A percentile compares a stretch with the other conserved stretches of the same genome.
These are phyloP conservation scores for Excoecaria cochinchinensis DNA, from an alignment of 345 rosid species.

Conservation along the genomic window DNA sequence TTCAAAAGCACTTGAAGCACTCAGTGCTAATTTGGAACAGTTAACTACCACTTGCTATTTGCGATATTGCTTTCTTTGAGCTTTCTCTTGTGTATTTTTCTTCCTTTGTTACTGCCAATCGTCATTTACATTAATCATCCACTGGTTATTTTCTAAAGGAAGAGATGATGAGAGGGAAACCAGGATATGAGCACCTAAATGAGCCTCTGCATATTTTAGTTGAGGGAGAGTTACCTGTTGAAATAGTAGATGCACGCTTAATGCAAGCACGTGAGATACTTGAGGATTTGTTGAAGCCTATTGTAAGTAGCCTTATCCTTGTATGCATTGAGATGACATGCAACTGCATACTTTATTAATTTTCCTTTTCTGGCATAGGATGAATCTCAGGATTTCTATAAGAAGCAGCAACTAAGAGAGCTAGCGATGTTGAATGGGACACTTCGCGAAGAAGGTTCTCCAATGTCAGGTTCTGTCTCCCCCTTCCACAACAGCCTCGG, in stretches of 20 bases:
- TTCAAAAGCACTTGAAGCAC: no score
- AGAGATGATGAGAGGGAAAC: constrained; percentile 93
- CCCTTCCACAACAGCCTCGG: constrained; percentile 87
- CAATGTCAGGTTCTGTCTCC: constrained; percentile 89
- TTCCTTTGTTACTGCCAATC: background rate
- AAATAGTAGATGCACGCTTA: constrained; percentile 82
- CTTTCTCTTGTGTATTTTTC: background rate
- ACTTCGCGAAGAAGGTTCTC: constrained; percentile 87
- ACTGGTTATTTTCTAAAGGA: constrained; percentile 47
- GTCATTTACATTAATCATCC: background rate
- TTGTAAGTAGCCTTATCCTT: constrained; percentile 43
- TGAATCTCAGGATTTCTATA: constrained; percentile 90
- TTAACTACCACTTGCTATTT: background rate
- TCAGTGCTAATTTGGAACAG: background rate
- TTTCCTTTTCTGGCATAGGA: constrained; percentile 42
- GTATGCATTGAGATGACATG: background rate
- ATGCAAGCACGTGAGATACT: constrained; percentile 95
- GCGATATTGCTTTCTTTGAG: background rate
- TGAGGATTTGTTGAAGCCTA: constrained; percentile 84
- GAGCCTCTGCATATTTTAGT: constrained; percentile 93
- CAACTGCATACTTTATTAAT: background rate
- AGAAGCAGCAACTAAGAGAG: constrained; percentile 96
- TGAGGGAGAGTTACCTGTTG: constrained; percentile 91
- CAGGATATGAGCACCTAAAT: constrained; percentile 91
- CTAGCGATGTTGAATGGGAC: constrained; percentile 91